These are phyloP conservation scores for Epichloe hybrida DNA, from an alignment of 2,329 filamentous ascomycete genomes.

Conservation along the genomic window DNA sequence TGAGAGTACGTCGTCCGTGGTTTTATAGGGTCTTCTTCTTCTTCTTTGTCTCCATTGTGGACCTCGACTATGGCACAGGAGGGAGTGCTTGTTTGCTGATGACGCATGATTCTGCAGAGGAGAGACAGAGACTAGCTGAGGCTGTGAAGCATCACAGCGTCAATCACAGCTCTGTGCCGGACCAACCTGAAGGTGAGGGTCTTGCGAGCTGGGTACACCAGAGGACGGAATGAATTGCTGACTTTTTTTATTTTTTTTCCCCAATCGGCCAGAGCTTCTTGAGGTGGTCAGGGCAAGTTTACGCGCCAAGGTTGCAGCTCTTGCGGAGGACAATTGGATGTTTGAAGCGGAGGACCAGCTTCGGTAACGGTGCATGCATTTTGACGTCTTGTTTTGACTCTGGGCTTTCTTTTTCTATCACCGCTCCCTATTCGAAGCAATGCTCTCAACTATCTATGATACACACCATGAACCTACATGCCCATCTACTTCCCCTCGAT, in stretches of 20 bases:
- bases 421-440: too few relatives aligned
- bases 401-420: background rate
- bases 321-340: constrained; percentile 86
- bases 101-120: constrained; percentile 25
- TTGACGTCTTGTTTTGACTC: background rate
- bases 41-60: background rate
- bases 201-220: background rate
- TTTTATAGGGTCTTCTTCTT: background rate
- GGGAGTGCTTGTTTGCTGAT: background rate
- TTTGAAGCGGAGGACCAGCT: constrained; percentile 56
- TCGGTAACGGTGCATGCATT: constrained; percentile 16
- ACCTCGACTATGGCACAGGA: too few relatives aligned
- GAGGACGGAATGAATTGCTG: background rate
- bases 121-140: constrained; percentile 46
- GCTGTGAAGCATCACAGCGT: constrained; percentile 48
- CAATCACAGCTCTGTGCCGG: constrained; percentile 38
- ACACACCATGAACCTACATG: background rate
- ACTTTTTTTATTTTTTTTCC: background rate
- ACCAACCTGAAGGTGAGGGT: constrained; percentile 51
- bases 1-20: constrained; percentile 30
- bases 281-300: constrained; percentile 58
- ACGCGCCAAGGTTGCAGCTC: constrained; percentile 54
- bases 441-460: background rate
- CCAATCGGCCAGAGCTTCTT: constrained; percentile 45
- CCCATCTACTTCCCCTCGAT: constrained; percentile 2